phyloP scores from a whole-genome alignment of 2,329 filamentous ascomycete genomes.

The Colletotrichum tofieldiae region DNA sequence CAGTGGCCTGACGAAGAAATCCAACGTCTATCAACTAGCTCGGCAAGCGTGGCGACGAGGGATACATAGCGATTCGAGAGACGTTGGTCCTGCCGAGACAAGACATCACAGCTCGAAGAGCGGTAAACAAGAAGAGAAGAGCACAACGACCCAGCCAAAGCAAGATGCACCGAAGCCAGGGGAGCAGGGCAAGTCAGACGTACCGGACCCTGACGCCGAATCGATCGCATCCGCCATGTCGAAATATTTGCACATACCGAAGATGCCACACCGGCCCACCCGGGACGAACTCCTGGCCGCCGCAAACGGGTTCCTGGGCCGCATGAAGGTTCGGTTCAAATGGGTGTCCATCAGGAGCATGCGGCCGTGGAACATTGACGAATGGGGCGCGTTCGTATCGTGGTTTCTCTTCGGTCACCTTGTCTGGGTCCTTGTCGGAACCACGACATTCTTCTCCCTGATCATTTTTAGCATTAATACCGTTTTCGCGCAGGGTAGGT shows the following conservation, averaged over 20 bases:
- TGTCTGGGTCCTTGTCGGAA: slow-evolving; percentile 95
- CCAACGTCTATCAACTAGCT: slow-evolving; percentile 54
- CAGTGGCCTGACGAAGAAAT: slow-evolving; percentile 48
- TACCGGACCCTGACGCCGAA: slow-evolving; percentile 52
- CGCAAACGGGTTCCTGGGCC: slow-evolving; percentile 92
- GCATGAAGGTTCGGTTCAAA: slow-evolving; percentile 93
- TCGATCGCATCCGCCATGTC: slow-evolving; percentile 68
- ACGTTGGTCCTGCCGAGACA: slow-evolving; percentile 46
- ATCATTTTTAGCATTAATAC: slow-evolving; percentile 94
- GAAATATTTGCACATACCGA: slow-evolving; percentile 73
- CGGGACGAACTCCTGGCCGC: slow-evolving; percentile 95
- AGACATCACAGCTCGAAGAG: slow-evolving; percentile 52
- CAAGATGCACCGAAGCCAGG: slow-evolving; percentile 33
- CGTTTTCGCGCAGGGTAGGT: slow-evolving; percentile 89
- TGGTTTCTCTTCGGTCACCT: slow-evolving; percentile 96
- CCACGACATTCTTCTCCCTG: slow-evolving; percentile 96
- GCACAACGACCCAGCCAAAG: slow-evolving; percentile 15
- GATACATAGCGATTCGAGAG: slow-evolving; percentile 50
- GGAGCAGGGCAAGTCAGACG: slow-evolving; percentile 44
- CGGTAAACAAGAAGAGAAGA: slow-evolving; percentile 44
- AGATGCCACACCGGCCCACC: slow-evolving; percentile 88
- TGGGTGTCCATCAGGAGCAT: slow-evolving; percentile 97
- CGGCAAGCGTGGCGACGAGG: slow-evolving; percentile 56
- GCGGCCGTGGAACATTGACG: slow-evolving; percentile 94
- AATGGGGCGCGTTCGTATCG: slow-evolving; percentile 94